These are phyloP conservation scores for Hemisphaericaspora xylanilytica DNA, from an alignment of 1,139 yeast genomes.

Conservation along the genomic window DNA sequence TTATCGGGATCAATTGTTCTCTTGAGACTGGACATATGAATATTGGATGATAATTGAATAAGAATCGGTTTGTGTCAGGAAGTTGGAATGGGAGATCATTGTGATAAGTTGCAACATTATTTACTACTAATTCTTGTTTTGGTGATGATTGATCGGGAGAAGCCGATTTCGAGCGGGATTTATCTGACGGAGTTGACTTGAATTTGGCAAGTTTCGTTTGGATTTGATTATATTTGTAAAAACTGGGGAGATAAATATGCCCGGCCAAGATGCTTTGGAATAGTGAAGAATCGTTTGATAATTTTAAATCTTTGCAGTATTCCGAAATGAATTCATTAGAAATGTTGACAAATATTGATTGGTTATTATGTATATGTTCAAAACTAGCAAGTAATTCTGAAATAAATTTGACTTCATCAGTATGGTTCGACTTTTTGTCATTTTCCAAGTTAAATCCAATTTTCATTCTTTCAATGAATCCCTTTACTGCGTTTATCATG, in stretches of 20 bases:
- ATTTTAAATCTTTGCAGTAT: slow-evolving; percentile 60
- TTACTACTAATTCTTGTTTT: slow-evolving; percentile 4
- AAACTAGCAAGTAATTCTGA: slow-evolving; percentile 37
- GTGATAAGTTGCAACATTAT: slow-evolving; percentile 24
- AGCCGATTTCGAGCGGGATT: background rate
- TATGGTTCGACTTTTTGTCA: slow-evolving; percentile 17
- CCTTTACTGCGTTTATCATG: slow-evolving; percentile 21
- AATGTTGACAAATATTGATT: slow-evolving; percentile 32
- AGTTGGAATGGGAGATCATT: slow-evolving; percentile 45
- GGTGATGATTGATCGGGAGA: too few relatives aligned
- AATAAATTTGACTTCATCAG: slow-evolving; percentile 37
- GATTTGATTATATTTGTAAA: slow-evolving; percentile 61
- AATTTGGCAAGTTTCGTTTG: slow-evolving; percentile 30
- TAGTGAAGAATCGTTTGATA: slow-evolving; percentile 70
- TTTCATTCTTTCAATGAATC: slow-evolving; percentile 26
- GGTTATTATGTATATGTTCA: slow-evolving; percentile 35
- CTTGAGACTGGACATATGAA: slow-evolving; percentile 90
- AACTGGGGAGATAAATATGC: slow-evolving; percentile 65
- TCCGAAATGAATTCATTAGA: slow-evolving; percentile 61
- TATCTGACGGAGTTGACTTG: slow-evolving; percentile 38
- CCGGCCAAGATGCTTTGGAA: slow-evolving; percentile 70
- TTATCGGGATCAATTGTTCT: slow-evolving; percentile 58
- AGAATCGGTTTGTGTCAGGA: slow-evolving; percentile 40
- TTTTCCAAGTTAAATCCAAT: slow-evolving; percentile 23
- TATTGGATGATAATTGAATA: slow-evolving; percentile 69